Evolutionary conservation across 192 early-diverging fungal genomes (phyloP), one percentile per base, ranked within the genome.

Genomic region (Podila horticola): DNA sequence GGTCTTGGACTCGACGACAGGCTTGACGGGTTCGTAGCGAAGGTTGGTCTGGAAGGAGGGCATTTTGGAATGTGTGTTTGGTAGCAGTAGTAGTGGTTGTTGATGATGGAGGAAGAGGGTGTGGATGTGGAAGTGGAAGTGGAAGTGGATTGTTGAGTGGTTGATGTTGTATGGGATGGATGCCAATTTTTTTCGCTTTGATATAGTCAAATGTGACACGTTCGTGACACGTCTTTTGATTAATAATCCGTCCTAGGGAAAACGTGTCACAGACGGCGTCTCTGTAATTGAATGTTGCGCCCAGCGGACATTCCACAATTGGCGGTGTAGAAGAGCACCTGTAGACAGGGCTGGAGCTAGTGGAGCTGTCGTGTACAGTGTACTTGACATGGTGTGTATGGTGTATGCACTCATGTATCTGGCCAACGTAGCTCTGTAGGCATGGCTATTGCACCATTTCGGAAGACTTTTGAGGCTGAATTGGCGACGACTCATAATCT

Each of bases 171-270:
- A 28, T 45, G 45, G 33, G 55, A 63, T 55, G 58, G 45, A 26
- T 30, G 30, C 45, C 29, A 4, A 11, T 7, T n/a, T 22, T 22
- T 20, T 29, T n/a, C 19, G 33, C 9, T 7, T 6, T 67, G 34
- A 69, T 74, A 68, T 75, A 69, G 17, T 58, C 13, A 36, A 75
- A 55, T 75, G 67, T 75, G 67, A 69, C 74, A 75, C 61, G 66
- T 69, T 75, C 66, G 60, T 65, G 52, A 33, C 31, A 62, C 51
- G 38, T 41, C n/a, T 4, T 26, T 15, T 64, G 65, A 58, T 68
- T 20, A 74, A 45, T 67, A 74, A 68, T 74, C 33, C 11, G 20
- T 8, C 24, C 49, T 26, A 9, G 52, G n/a, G 61, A 15, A 22
- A 52, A 68, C 60, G 58, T 68, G 66, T 67, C 73, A 68, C 65